Evolutionary conservation across 352 stramenopile genomes (phyloP).

Genomic region (Aphanomyces euteiches): DNA sequence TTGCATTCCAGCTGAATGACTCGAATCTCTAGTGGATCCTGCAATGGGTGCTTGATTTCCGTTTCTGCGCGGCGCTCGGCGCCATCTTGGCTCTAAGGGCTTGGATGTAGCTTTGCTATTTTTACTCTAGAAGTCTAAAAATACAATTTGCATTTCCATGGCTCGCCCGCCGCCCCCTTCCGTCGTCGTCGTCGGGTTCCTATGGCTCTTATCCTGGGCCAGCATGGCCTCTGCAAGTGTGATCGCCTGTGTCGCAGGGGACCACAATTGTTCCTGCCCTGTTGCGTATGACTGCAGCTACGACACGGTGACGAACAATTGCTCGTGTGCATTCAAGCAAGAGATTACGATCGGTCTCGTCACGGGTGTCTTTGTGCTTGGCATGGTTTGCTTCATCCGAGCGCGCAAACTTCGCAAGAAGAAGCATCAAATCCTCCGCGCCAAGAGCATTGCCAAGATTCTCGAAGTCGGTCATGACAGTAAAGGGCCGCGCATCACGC

Average conservation of each 20-base stretch:
- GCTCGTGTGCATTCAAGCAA: not conserved
- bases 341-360: not conserved
- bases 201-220: too few species aligned
- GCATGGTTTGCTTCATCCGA: not conserved
- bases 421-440: not conserved
- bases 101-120: not conserved
- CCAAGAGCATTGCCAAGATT: constrained; percentile 10
- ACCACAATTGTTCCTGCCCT: not conserved
- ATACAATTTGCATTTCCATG: too few species aligned
- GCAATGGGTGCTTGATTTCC: not conserved
- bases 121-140: too few species aligned
- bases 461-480: not conserved
- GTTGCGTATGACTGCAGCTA: not conserved
- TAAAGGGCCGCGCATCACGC: not conserved
- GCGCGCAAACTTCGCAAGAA: not conserved
- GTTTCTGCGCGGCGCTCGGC: not conserved
- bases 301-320: not conserved
- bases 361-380: not conserved
- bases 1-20: not conserved
- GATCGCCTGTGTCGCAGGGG: not conserved
- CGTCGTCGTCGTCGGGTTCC: not conserved
- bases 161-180: too few species aligned
- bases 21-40: not conserved
- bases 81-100: not conserved
- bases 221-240: not conserved